Evolutionary conservation across 768 basidiomycete genomes (phyloP).

Genomic region (Tulasnella sp.): DNA sequence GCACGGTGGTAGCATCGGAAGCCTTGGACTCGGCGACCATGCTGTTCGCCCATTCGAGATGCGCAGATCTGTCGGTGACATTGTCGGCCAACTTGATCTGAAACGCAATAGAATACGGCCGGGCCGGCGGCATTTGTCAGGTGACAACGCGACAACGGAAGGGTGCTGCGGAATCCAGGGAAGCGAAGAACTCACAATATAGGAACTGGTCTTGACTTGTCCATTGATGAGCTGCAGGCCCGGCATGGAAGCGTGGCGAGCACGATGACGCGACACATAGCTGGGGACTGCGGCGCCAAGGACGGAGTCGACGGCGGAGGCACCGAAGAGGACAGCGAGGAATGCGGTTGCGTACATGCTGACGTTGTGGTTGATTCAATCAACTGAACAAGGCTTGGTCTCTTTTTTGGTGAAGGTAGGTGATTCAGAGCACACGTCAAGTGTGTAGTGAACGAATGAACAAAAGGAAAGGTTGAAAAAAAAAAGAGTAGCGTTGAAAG

Average conservation of each 20-base stretch:
- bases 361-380: not conserved
- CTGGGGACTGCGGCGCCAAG: conserved; percentile 7
- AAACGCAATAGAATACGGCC: not conserved
- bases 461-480: not conserved
- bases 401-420: not conserved
- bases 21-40: not conserved
- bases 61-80: not conserved
- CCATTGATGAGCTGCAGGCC: conserved; percentile 7
- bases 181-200: conserved; percentile 6
- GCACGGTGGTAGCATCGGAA: not conserved
- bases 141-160: not conserved
- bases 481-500: not conserved
- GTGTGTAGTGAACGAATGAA: not conserved
- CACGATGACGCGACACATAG: conserved; percentile 19
- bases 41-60: conserved; percentile 9
- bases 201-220: conserved; percentile 20
- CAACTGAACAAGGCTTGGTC: not conserved
- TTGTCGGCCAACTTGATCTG: not conserved
- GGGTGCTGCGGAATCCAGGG: not conserved
- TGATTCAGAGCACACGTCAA: not conserved
- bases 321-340: not conserved
- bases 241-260: not conserved
- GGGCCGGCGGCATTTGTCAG: not conserved
- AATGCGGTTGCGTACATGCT: not conserved
- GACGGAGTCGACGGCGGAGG: not conserved